A percentile compares a stretch with the other conserved stretches of the same genome.
Conservation (phyloP, 768 basidiomycete species). For the Hortiboletus campestris region DNA sequence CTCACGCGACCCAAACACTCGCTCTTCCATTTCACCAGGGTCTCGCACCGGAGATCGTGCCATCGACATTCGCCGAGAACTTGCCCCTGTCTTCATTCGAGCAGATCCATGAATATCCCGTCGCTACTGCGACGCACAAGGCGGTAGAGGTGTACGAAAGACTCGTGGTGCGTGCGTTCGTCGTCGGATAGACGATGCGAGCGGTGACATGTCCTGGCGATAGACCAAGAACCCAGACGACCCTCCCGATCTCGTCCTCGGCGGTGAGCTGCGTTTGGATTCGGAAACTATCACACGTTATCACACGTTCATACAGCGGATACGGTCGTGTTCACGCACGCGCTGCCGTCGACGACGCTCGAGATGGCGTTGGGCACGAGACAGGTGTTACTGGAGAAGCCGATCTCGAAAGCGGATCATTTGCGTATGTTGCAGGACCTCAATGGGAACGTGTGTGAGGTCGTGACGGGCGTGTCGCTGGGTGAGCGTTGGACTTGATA, state of each 20-base stretch:
- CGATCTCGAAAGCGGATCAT: slow-evolving; percentile 73
- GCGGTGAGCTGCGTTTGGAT: slow-evolving; percentile 41
- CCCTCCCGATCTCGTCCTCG: slow-evolving; percentile 77
- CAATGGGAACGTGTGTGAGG: slow-evolving; percentile 84
- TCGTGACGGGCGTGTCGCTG: slow-evolving; percentile 86
- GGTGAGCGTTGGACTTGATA: slow-evolving; percentile 47
- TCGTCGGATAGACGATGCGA: not conserved
- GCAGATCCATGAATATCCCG: slow-evolving; percentile 70
- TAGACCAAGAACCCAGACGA: slow-evolving; percentile 60
- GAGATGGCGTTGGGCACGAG: slow-evolving; percentile 39
- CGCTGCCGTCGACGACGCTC: slow-evolving; percentile 53
- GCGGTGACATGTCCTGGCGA: not conserved
- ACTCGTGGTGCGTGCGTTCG: slow-evolving; percentile 52
- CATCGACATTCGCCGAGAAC: slow-evolving; percentile 80
- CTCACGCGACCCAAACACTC: not conserved
- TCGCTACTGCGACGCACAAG: slow-evolving; percentile 74
- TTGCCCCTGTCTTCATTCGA: slow-evolving; percentile 65
- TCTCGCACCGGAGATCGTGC: slow-evolving; percentile 65
- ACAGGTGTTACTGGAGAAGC: slow-evolving; percentile 91
- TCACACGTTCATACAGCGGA: slow-evolving; percentile 57
- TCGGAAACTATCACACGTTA: not conserved
- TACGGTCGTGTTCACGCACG: slow-evolving; percentile 88
- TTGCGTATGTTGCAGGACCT: slow-evolving; percentile 83
- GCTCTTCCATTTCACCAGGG: slow-evolving; percentile 39
- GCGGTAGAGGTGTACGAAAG: slow-evolving; percentile 85